Evolutionary conservation across 2,329 filamentous ascomycete genomes (phyloP).

Genomic region (Colletotrichum coccodes): DNA sequence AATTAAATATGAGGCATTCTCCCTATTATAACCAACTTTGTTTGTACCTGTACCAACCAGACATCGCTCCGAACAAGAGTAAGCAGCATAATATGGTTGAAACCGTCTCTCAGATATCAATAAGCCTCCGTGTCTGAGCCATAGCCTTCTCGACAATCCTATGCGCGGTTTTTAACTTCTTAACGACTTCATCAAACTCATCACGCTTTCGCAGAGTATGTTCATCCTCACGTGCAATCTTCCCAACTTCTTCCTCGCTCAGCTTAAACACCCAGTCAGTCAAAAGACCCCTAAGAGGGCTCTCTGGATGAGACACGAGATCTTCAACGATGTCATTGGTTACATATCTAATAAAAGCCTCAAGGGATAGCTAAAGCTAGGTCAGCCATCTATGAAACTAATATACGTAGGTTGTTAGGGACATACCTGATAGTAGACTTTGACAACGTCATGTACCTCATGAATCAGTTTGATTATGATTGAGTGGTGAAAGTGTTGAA

Average conservation of each 20-base stretch:
- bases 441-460: conserved; percentile 48
- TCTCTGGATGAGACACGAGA: conserved; percentile 35
- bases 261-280: conserved; percentile 36
- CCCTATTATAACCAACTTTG: too few species aligned
- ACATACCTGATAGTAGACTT: conserved; percentile 48
- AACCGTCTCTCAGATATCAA: not conserved
- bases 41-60: not conserved
- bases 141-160: conserved; percentile 37
- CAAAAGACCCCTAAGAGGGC: conserved; percentile 37
- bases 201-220: conserved; percentile 19
- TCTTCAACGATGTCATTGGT: conserved; percentile 37
- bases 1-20: too few species aligned
- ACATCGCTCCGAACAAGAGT: not conserved
- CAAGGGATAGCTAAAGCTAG: conserved; percentile 30
- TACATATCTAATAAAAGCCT: conserved; percentile 39
- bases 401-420: not conserved
- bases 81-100: not conserved
- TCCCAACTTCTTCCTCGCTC: conserved; percentile 33
- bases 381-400: not conserved
- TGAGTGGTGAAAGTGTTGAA: conserved; percentile 36
- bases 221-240: conserved; percentile 38
- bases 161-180: conserved; percentile 32
- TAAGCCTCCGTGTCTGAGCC: not conserved
- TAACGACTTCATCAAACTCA: conserved; percentile 1
- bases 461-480: conserved; percentile 41